phyloP scores from a whole-genome alignment of 2,329 filamentous ascomycete genomes.

The Sarocladium kiliense region DNA sequence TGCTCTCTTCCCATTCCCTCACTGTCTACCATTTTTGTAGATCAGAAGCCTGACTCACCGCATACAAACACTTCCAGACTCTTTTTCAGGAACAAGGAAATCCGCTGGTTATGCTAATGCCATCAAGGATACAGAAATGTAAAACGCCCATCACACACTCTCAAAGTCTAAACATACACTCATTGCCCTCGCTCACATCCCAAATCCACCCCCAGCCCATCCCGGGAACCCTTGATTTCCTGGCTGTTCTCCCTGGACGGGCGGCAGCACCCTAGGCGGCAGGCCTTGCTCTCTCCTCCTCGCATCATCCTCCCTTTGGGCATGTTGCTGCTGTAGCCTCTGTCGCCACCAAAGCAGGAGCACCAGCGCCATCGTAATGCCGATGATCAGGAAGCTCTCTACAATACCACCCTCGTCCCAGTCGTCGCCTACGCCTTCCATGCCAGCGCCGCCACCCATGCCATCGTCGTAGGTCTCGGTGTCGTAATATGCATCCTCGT shows the following conservation, averaged over 20 bases:
- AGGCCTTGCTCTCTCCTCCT: slow-evolving; percentile 26
- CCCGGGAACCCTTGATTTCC: slow-evolving; percentile 23
- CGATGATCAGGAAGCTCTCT: slow-evolving; percentile 80
- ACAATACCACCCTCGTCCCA: slow-evolving; percentile 72
- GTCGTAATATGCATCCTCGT: slow-evolving; percentile 50
- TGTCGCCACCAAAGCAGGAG: slow-evolving; percentile 79
- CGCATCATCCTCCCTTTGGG: slow-evolving; percentile 24
- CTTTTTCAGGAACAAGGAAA: not conserved
- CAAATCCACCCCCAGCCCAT: slow-evolving; percentile 32
- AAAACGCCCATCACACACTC: not conserved
- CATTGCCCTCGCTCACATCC: slow-evolving; percentile 17
- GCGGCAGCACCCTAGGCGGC: slow-evolving; percentile 19
- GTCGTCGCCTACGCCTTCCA: slow-evolving; percentile 37
- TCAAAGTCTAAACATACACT: not conserved
- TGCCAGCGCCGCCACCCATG: slow-evolving; percentile 41
- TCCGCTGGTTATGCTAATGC: slow-evolving; percentile 5
- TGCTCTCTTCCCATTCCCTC: too few relatives aligned
- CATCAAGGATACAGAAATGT: not conserved
- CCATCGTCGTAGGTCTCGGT: slow-evolving; percentile 51
- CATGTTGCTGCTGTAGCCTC: slow-evolving; percentile 56
- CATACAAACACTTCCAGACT: too few relatives aligned
- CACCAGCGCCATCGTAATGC: slow-evolving; percentile 66
- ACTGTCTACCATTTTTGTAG: too few relatives aligned
- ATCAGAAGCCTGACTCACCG: too few relatives aligned
- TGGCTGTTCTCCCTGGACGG: slow-evolving; percentile 14